A percentile compares a stretch with the other conserved stretches of the same genome.
Conservation (phyloP, 2,329 filamentous ascomycete species). For the Apiospora aurea region DNA sequence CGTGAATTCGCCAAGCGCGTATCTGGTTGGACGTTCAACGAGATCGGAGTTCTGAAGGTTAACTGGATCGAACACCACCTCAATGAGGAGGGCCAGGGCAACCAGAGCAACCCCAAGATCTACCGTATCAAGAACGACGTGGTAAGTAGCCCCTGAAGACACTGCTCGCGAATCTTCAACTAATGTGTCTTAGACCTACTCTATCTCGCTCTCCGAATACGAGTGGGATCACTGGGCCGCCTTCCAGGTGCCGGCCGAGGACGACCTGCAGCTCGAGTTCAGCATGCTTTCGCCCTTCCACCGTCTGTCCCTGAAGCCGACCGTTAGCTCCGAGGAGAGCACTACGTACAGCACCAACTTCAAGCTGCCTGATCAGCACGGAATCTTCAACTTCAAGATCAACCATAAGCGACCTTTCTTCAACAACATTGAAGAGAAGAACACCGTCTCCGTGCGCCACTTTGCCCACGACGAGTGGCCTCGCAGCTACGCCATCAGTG, state of each 20-base stretch:
- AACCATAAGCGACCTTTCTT: conserved; percentile 97
- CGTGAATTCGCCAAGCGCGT: conserved; percentile 84
- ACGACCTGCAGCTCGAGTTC: conserved; percentile 92
- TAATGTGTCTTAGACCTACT: conserved; percentile 69
- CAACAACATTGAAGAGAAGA: conserved; percentile 90
- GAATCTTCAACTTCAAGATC: conserved; percentile 97
- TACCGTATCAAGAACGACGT: conserved; percentile 98
- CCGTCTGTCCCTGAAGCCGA: conserved; percentile 74
- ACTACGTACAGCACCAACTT: conserved; percentile 80
- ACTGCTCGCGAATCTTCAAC: not conserved
- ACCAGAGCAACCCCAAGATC: conserved; percentile 80
- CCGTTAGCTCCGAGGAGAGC: conserved; percentile 66
- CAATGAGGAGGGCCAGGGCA: conserved; percentile 58
- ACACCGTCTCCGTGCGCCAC: conserved; percentile 92
- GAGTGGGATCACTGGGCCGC: conserved; percentile 75
- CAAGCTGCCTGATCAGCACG: conserved; percentile 92
- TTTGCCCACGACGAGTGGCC: conserved; percentile 98
- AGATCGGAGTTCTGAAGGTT: conserved; percentile 87
- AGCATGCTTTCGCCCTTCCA: conserved; percentile 99
- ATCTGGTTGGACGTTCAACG: conserved; percentile 96
- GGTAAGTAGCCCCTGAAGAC: conserved; percentile 62
- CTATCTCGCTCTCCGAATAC: conserved; percentile 90
- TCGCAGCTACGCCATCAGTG: conserved; percentile 86
- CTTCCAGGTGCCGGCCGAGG: conserved; percentile 72
- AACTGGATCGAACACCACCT: conserved; percentile 82